A percentile compares a stretch with the other conserved stretches of the same genome.
Evolutionary conservation across 495 filamentous ascomycete species (phyloP).

Genomic region (Cercophora scortea): DNA sequence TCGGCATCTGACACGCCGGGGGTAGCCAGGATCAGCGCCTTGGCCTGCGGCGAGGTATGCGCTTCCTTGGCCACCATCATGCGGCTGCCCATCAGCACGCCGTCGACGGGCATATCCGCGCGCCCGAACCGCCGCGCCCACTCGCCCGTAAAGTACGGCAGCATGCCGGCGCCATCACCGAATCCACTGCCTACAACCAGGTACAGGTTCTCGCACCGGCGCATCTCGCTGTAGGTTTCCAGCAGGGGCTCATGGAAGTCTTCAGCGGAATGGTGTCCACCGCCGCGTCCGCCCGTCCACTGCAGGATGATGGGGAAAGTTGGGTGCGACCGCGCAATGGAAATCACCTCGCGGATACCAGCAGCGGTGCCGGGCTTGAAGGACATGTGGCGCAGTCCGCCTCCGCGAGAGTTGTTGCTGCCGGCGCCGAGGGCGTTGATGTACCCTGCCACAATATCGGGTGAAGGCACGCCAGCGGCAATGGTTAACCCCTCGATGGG

Average conservation of each 20-base stretch:
- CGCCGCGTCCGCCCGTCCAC: slow-evolving; percentile 83
- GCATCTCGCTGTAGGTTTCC: slow-evolving; percentile 71
- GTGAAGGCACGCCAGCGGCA: slow-evolving; percentile 78
- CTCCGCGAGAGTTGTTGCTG: slow-evolving; percentile 70
- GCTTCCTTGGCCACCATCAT: slow-evolving; percentile 58
- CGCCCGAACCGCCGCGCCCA: slow-evolving; percentile 73
- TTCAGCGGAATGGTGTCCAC: slow-evolving; percentile 82
- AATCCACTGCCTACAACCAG: slow-evolving; percentile 80
- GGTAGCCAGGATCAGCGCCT: slow-evolving; percentile 80
- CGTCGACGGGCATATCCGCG: slow-evolving; percentile 81
- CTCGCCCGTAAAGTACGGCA: slow-evolving; percentile 72
- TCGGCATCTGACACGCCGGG: slow-evolving; percentile 70
- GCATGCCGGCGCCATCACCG: slow-evolving; percentile 73
- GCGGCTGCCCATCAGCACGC: slow-evolving; percentile 71
- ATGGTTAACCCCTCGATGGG: slow-evolving; percentile 87
- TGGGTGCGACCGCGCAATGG: slow-evolving; percentile 75
- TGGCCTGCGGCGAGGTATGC: slow-evolving; percentile 77
- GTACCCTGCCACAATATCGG: slow-evolving; percentile 79
- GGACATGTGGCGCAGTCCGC: slow-evolving; percentile 76
- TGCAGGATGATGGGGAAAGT: slow-evolving; percentile 75
- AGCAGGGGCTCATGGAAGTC: slow-evolving; percentile 84
- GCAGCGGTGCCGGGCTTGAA: slow-evolving; percentile 87
- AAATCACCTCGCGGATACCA: slow-evolving; percentile 72
- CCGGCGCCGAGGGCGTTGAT: slow-evolving; percentile 65
- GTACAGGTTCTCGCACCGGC: slow-evolving; percentile 66